These are phyloP conservation scores for Ricinus communis DNA, from an alignment of 345 rosid genomes.

Conservation along the genomic window DNA sequence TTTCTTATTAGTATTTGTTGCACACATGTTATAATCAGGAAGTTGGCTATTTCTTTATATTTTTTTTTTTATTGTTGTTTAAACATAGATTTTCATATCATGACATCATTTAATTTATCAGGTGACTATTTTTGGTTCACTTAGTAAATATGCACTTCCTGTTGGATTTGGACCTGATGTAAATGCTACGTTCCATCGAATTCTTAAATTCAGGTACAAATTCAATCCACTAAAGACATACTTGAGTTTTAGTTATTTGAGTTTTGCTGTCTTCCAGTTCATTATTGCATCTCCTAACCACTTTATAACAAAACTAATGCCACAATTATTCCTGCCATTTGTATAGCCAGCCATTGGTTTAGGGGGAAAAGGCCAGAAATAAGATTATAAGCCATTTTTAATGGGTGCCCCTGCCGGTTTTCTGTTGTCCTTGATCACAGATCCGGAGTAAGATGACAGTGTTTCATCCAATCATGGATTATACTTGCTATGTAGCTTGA, in stretches of 20 bases:
- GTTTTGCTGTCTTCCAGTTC: background rate
- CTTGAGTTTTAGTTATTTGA: slow-evolving; percentile 4
- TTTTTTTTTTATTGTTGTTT: slow-evolving; percentile 9
- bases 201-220: slow-evolving; percentile 61
- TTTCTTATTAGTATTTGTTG: slow-evolving; percentile 13
- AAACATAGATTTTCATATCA: slow-evolving; percentile 18
- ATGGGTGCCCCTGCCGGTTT: no score
- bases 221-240: slow-evolving; percentile 13
- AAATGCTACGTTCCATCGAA: slow-evolving; percentile 68
- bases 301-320: background rate
- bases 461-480: no score
- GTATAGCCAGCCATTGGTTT: background rate
- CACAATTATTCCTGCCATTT: background rate
- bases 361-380: no score
- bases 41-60: slow-evolving; percentile 3
- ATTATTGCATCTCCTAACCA: background rate
- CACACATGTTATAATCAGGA: background rate
- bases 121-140: slow-evolving; percentile 64
- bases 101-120: slow-evolving; percentile 29
- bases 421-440: no score
- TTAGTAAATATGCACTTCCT: slow-evolving; percentile 52
- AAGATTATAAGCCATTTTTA: no score
- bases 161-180: slow-evolving; percentile 70
- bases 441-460: no score
- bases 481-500: background rate